Evolutionary conservation across 441 rosid genomes (phyloP).

Genomic region (Erodium chrysanthum): DNA sequence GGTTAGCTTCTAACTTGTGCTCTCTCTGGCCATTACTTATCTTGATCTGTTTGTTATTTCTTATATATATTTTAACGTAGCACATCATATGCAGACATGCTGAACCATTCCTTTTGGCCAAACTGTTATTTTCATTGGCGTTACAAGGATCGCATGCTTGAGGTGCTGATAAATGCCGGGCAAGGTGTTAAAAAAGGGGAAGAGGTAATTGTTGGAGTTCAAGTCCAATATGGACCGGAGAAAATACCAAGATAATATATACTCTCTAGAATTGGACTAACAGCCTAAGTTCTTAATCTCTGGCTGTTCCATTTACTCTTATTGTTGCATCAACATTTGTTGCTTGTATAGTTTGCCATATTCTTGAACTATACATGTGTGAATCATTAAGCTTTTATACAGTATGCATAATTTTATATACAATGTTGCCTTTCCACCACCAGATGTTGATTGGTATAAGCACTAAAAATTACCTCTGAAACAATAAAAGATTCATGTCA

Average conservation of each 20-base stretch:
- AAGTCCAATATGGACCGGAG: background rate
- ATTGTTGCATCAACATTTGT: background rate
- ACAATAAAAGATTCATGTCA: too few relatives aligned
- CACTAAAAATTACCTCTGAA: too few relatives aligned
- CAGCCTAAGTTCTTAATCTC: background rate
- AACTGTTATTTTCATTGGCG: slow-evolving; percentile 93
- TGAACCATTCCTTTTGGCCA: slow-evolving; percentile 77
- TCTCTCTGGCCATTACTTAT: background rate
- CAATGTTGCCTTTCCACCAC: background rate
- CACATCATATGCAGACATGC: slow-evolving; percentile 57
- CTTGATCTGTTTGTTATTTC: slow-evolving; percentile 2
- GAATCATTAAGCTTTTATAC: background rate
- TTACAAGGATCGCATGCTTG: slow-evolving; percentile 86
- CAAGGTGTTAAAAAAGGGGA: slow-evolving; percentile 67
- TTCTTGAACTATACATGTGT: background rate
- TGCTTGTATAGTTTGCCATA: background rate
- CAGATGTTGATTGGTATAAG: too few relatives aligned
- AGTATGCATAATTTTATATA: background rate
- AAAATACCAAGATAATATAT: background rate
- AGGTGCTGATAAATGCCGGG: slow-evolving; percentile 91
- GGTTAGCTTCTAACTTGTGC: slow-evolving; percentile 32
- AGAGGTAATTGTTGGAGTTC: slow-evolving; percentile 39
- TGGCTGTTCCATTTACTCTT: background rate
- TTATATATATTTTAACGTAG: background rate
- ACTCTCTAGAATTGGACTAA: background rate